Evolutionary conservation across 495 filamentous ascomycete genomes (phyloP), one percentile per base, ranked within the genome.

Genomic region (Pseudevernia furfuracea): DNA sequence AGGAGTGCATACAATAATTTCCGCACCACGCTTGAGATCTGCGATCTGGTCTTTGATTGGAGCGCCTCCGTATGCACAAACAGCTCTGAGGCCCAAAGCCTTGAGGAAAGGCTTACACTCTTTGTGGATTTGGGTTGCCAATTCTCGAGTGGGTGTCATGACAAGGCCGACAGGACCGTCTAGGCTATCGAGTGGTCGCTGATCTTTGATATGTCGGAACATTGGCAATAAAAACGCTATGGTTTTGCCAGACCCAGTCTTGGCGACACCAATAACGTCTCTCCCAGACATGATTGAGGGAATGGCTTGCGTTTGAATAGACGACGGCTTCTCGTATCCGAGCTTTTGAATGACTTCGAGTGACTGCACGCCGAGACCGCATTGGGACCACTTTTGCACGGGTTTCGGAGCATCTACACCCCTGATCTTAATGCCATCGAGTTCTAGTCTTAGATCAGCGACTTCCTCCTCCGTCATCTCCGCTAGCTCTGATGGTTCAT

Each of bases 241-340:
- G 1, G 95, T 99, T 75, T 99, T 99, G 68, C 95, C 95, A n/a
- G 95, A 97, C 5, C 95, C 95, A 25, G 95, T 99, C 74, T 97
- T 97, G 4, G 95, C 95, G 49, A 97, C 89, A 68, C 93, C 94
- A 66, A 97, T 95, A 19, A 97, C 87, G 78, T 99, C 93, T 69
- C 91, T 87, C 21, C 95, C 95, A 43, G 93, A 94, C 90, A 96
- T 96, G 66, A 96, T 91, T 11, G 90, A 86, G 14, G 95, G 95
- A 68, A 97, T 87, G 3, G 95, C 94, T 71, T 99, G 95, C 65
- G 90, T 83, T 76, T 99, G 95, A 66, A 99, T 96, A 12, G 94
- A 85, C 15, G 95, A 96, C 17, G 94, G 90, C 68, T 81, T 87
- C 44, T 96, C 89, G 71, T 86, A 99, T n/a, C 89, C 89, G 14